Base-by-base conservation (phyloP, 2,329 filamentous ascomycete species). In the Diaporthe sp. region DNA sequence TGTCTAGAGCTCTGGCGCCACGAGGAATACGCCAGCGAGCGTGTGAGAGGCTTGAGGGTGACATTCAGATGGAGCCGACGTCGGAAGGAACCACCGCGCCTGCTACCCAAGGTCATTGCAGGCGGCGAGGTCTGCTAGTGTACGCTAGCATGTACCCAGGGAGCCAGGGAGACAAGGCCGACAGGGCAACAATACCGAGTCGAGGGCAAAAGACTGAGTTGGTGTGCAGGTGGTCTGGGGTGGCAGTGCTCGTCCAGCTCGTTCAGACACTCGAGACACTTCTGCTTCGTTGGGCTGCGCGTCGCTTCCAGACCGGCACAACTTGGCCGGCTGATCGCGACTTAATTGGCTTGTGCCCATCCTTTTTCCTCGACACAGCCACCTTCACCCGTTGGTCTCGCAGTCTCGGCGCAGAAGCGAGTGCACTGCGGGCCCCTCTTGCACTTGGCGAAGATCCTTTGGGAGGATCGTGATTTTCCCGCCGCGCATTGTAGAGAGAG, bases 371-470 rank as follows among this genome's bases (percentile, higher is more conserved):
- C 4, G 45, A 54, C 64, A 68, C 64, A 68, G 64, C 64, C 64
- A 52, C 64, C 64, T 54, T 40, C n/a, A 68, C n/a, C 9, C 47
- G 47, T 30, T 38, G 64, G 64, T 68, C 30, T 67, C 64, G 33
- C 45, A 68, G 47, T 52, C 64, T 68, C 45, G 64, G 64, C 64
- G 64, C 64, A 68, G 64, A 68, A 68, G 64, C 64, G 64, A 68
- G 64, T 54, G 64, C n/a, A 68, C 6, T 54, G 47, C 47, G 64
- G 64, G n/a, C 64, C 64, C 64, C 25, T 54, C 45, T 28, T 54
- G 64, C 22, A 54, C 64, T 68, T 54, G 64, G 64, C 64, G n/a
- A 68, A 40, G 64, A 68, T 54, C 64, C 40, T 68, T 40, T 68
- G 33, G 47, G 64, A 68, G 47, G 30, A 54, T 68, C 64, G 17